Evolutionary conservation across 129 eudicot genomes (phyloP).

Genomic region (Erigeron canadensis): DNA sequence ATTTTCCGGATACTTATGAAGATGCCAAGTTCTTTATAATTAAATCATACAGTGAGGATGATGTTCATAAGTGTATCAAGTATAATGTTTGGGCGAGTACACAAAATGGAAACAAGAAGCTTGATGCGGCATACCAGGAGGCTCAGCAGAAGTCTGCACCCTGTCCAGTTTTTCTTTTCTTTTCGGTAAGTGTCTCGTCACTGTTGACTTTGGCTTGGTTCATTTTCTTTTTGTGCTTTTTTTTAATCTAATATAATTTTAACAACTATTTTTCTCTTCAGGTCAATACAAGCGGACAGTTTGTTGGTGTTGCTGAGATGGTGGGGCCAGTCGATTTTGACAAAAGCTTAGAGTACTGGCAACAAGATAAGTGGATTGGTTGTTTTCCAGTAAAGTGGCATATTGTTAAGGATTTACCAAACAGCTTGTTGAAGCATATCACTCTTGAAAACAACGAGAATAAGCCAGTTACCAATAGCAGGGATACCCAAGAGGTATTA

Average conservation of each 20-base stretch:
- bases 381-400: conserved; percentile 96
- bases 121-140: conserved; percentile 72
- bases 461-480: conserved; percentile 84
- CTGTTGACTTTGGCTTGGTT: background rate
- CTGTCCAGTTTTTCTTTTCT: conserved; percentile 73
- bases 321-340: conserved; percentile 71
- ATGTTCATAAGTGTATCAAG: conserved; percentile 85
- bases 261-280: conserved; percentile 10
- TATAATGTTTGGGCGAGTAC: conserved; percentile 86
- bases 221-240: background rate
- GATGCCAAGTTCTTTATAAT: conserved; percentile 73
- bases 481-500: conserved; percentile 85
- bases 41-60: conserved; percentile 83
- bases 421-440: conserved; percentile 75
- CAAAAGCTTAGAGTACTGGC: conserved; percentile 85
- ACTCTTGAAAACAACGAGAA: conserved; percentile 84
- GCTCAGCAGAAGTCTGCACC: conserved; percentile 62
- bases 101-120: conserved; percentile 84
- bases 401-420: conserved; percentile 83
- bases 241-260: background rate
- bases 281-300: conserved; percentile 89
- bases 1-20: conserved; percentile 59
- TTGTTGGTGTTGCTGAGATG: conserved; percentile 92
- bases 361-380: conserved; percentile 93
- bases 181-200: conserved; percentile 46